Evolutionary conservation across 2,329 filamentous ascomycete species (phyloP), one percentile per base, ranked within the genome.

Genomic region (Coniochaeta sp.): DNA sequence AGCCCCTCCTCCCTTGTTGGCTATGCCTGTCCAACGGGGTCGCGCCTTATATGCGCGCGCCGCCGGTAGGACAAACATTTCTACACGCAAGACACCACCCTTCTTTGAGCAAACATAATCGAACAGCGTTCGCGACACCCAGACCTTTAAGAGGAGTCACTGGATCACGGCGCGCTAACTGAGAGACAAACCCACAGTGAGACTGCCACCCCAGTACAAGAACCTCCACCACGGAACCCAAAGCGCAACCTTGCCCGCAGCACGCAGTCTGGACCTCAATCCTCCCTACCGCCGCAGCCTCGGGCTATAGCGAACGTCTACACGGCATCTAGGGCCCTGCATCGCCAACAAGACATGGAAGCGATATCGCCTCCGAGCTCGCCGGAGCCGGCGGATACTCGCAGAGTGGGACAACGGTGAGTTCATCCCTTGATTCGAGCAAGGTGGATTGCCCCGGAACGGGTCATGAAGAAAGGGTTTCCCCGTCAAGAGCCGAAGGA

Each of bases 201-300:
- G 53, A 61, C 56, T 13, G 59, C 62, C 24, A 61, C 67, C 50
- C 57, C 67, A 9, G 60, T 62, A 27, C 62, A 62, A 53, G 56
- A 66, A 24, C 67, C 65, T 30, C 65, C 71, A 33, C 64, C 65
- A 22, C 65, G 65, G 61, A 71, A 69, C 51, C 64, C 68, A 54
- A 65, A 59, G 51, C 66, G 57, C 53, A 63, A 61, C 54, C 59
- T 55, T 49, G 58, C 60, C 56, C 66, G 61, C 53, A 60, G 58
- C 53, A 65, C 69, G 30, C 63, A 61, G 50, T 69, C 67, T 55
- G 75, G 77, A 35, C 75, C 77, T n/a, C 58, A 71, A 6, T 85
- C 83, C 28, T 86, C 85, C 14, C 58, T 83, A 46, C 86, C 87
- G 63, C 82, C 82, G 45, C 75, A 79, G 63, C 75, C 71, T 13